Evolutionary conservation across 2,329 filamentous ascomycete genomes (phyloP).

Genomic region (Ophiostoma himal-ulmi): DNA sequence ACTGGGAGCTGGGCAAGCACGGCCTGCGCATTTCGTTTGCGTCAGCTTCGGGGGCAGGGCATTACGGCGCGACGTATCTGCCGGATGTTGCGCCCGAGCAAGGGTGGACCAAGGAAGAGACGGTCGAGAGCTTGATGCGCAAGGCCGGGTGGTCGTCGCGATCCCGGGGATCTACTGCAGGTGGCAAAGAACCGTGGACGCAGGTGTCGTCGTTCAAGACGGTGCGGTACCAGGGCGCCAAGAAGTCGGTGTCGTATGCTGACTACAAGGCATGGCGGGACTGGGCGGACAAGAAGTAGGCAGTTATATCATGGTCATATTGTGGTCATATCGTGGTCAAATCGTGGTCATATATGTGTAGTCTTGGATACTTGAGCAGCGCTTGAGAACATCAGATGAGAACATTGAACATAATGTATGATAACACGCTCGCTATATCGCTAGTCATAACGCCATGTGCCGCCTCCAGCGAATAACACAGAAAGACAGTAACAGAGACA

Average conservation of each 20-base stretch:
- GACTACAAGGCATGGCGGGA: slow-evolving; percentile 77
- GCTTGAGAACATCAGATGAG: not conserved
- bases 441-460: not conserved
- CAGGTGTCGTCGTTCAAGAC: slow-evolving; percentile 70
- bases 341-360: no score
- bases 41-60: slow-evolving; percentile 53
- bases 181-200: not conserved
- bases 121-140: slow-evolving; percentile 79
- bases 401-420: not conserved
- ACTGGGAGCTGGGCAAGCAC: slow-evolving; percentile 83
- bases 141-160: slow-evolving; percentile 81
- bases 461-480: not conserved
- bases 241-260: slow-evolving; percentile 61
- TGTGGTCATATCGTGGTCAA: not conserved
- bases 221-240: slow-evolving; percentile 79
- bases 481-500: not conserved
- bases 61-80: slow-evolving; percentile 77
- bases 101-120: slow-evolving; percentile 91
- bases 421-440: slow-evolving; percentile 3
- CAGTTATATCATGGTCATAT: not conserved
- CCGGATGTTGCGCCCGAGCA: slow-evolving; percentile 89
- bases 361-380: not conserved
- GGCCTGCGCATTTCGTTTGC: slow-evolving; percentile 81
- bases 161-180: slow-evolving; percentile 56
- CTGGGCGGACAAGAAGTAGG: slow-evolving; percentile 44